phyloP scores from a whole-genome alignment of 2,329 filamentous ascomycete species.

The Phialophora macrospora region DNA sequence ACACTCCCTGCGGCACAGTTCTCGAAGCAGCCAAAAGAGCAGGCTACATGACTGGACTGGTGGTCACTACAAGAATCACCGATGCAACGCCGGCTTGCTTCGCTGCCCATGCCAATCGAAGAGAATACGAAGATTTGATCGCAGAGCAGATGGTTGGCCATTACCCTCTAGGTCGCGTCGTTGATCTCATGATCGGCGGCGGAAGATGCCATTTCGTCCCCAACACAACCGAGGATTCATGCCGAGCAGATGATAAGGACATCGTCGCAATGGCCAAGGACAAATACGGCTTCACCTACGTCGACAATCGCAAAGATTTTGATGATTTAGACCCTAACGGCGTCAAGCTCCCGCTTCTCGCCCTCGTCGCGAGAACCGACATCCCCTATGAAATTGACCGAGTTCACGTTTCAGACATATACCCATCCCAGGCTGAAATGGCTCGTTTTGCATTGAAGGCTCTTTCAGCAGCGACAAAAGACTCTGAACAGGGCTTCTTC shows the following conservation, averaged over 20 bases:
- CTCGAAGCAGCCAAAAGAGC: conserved; percentile 91
- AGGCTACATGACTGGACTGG: conserved; percentile 89
- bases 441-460: conserved; percentile 77
- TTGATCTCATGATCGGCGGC: conserved; percentile 91
- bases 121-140: conserved; percentile 85
- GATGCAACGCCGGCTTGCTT: conserved; percentile 97
- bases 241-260: conserved; percentile 77
- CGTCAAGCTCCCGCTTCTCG: conserved; percentile 79
- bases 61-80: conserved; percentile 92
- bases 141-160: conserved; percentile 90
- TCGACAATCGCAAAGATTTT: conserved; percentile 73
- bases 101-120: conserved; percentile 79
- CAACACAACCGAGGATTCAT: conserved; percentile 79
- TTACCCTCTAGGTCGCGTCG: conserved; percentile 80
- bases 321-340: conserved; percentile 70
- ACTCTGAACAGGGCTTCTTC: conserved; percentile 93
- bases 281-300: conserved; percentile 76
- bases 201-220: conserved; percentile 91
- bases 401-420: conserved; percentile 74
- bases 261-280: conserved; percentile 73
- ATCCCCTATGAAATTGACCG: conserved; percentile 95
- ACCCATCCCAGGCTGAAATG: conserved; percentile 93
- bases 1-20: conserved; percentile 85
- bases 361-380: conserved; percentile 79
- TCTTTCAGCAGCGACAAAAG: conserved; percentile 77